A percentile compares a stretch with the other conserved stretches of the same genome.
These are phyloP conservation scores for Exophiala viscosa DNA, from an alignment of 2,329 filamentous ascomycete species.

Conservation along the genomic window DNA sequence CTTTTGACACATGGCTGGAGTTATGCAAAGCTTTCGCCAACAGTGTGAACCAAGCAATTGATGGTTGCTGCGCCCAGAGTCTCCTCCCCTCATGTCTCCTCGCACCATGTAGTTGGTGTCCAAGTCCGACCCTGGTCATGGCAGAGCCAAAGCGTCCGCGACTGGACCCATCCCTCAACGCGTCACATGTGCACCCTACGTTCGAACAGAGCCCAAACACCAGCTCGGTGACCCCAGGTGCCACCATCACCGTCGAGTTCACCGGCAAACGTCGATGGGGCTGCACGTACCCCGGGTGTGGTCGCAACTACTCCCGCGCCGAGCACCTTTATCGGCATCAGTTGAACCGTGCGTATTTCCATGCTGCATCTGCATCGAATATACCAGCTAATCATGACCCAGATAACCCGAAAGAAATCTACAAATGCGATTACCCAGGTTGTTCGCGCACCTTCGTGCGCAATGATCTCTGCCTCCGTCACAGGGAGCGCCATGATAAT, in stretches of 20 bases:
- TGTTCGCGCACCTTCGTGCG: conserved; percentile 88
- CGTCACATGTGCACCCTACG: conserved; percentile 1
- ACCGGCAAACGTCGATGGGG: conserved; percentile 51
- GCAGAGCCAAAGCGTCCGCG: conserved; percentile 19
- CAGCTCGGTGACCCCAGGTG: conserved; percentile 1
- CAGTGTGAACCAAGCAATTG: too few relatives aligned
- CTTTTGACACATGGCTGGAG: too few relatives aligned
- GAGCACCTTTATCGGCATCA: conserved; percentile 96
- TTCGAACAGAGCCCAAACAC: not conserved
- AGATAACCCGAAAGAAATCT: conserved; percentile 94
- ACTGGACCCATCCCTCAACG: conserved; percentile 10
- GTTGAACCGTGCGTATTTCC: conserved; percentile 68
- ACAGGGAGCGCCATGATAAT: conserved; percentile 74
- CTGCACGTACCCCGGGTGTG: conserved; percentile 80
- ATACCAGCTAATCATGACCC: not conserved
- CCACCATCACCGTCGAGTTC: not conserved
- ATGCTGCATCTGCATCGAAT: not conserved
- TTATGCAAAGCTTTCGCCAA: too few relatives aligned
- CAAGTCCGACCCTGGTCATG: conserved; percentile 2
- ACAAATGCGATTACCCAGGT: conserved; percentile 85
- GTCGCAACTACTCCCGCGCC: conserved; percentile 90
- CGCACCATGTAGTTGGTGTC: conserved; percentile 2
- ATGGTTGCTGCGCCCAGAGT: not conserved
- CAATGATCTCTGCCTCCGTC: conserved; percentile 82
- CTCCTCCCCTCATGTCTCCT: not conserved